Conservation (phyloP, 2,329 filamentous ascomycete genomes). For the Aspergillus pseudotamarii region DNA sequence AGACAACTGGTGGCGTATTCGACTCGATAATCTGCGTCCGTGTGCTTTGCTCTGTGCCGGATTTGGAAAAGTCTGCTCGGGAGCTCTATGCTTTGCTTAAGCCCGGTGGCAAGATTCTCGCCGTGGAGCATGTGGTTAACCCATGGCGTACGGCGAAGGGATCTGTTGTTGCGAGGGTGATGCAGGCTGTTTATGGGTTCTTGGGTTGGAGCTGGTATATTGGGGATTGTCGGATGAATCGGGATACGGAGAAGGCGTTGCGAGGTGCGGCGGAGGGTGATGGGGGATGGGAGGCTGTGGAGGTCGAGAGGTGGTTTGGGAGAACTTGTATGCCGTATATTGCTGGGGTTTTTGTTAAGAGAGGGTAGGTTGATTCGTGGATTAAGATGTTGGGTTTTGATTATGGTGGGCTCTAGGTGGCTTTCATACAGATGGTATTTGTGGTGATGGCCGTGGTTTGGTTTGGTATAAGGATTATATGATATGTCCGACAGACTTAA, state of each 20-base stretch:
- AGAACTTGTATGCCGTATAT: slow-evolving; percentile 45
- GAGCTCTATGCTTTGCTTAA: slow-evolving; percentile 55
- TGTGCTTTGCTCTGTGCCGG: slow-evolving; percentile 58
- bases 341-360: slow-evolving; percentile 46
- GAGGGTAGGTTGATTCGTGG: slow-evolving; percentile 8
- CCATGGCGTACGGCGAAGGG: slow-evolving; percentile 52
- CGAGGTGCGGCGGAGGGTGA: slow-evolving; percentile 44
- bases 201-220: slow-evolving; percentile 57
- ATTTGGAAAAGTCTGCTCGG: slow-evolving; percentile 47
- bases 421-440: background rate
- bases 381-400: too few species aligned
- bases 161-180: slow-evolving; percentile 45
- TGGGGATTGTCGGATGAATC: slow-evolving; percentile 54
- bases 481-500: background rate
- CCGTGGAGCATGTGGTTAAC: slow-evolving; percentile 60
- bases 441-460: background rate
- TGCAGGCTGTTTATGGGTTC: slow-evolving; percentile 51
- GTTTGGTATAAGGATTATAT: background rate
- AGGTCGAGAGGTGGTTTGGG: slow-evolving; percentile 47
- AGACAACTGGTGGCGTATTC: slow-evolving; percentile 42
- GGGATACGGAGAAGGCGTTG: slow-evolving; percentile 51
- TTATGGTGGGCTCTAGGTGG: background rate
- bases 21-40: slow-evolving; percentile 59
- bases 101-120: slow-evolving; percentile 57
- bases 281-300: slow-evolving; percentile 52